A percentile compares a stretch with the other conserved stretches of the same genome.
phyloP scores from a whole-genome alignment of 78 protist genomes.

The Creolimax fragrantissima region DNA sequence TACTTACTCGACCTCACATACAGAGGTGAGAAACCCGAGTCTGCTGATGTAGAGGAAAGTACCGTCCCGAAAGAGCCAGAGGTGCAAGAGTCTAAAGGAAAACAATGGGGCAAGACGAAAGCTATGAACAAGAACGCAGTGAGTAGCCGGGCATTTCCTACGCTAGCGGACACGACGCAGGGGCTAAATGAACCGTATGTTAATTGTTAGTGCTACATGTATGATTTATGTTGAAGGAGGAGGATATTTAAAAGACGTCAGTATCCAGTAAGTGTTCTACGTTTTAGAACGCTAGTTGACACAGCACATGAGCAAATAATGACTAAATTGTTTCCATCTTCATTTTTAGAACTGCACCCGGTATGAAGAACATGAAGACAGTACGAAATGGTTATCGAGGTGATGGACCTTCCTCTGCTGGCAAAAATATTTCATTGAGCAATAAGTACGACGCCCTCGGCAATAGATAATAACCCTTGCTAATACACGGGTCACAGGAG shows the following conservation, averaged over 20 bases:
- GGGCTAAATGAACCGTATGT: not conserved
- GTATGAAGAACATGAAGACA: not conserved
- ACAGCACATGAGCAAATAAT: too few relatives aligned
- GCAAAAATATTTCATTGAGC: not conserved
- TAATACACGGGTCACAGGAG: too few relatives aligned
- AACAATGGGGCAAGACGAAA: not conserved
- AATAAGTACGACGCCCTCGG: not conserved
- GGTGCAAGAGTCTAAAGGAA: not conserved
- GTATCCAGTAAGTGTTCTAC: too few relatives aligned
- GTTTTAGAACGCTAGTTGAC: too few relatives aligned
- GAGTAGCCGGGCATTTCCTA: not conserved
- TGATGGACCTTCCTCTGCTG: not conserved
- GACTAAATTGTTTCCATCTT: not conserved
- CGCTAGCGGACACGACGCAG: not conserved
- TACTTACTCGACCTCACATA: too few relatives aligned
- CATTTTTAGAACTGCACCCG: not conserved
- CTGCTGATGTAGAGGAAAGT: not conserved
- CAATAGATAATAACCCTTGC: too few relatives aligned
- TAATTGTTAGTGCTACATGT: too few relatives aligned
- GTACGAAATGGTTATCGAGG: not conserved
- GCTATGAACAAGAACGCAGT: not conserved
- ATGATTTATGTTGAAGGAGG: too few relatives aligned
- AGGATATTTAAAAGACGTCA: too few relatives aligned
- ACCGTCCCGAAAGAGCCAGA: not conserved
- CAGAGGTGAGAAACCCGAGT: not conserved